Percentiles rank a stretch among this genome's conserved stretches.
phyloP scores from a whole-genome alignment of 257 asterid species.

The Nemophila menziesii region DNA sequence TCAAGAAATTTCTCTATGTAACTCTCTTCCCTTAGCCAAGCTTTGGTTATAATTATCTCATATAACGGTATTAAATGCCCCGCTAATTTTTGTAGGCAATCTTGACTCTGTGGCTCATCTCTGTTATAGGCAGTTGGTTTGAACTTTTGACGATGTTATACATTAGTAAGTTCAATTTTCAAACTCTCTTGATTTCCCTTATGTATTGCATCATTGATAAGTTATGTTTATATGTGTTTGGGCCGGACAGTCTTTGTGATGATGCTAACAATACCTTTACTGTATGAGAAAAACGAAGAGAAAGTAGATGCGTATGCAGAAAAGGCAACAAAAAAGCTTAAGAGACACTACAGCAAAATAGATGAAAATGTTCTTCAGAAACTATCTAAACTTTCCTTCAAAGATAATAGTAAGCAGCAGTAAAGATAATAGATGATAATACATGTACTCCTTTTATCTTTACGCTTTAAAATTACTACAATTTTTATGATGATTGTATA shows the following conservation, averaged over 20 bases:
- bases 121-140: constrained; percentile 75
- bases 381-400: constrained; percentile 47
- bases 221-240: no score
- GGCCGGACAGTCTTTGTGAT: constrained; percentile 36
- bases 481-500: no score
- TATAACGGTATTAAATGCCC: background rate
- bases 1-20: constrained; percentile 57
- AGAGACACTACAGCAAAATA: constrained; percentile 58
- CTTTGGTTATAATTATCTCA: background rate
- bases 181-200: background rate
- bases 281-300: constrained; percentile 86
- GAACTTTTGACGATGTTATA: constrained; percentile 71
- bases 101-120: constrained; percentile 38
- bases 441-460: no score
- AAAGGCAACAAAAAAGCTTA: constrained; percentile 58
- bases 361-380: constrained; percentile 84
- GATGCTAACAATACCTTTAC: constrained; percentile 59
- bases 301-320: constrained; percentile 70
- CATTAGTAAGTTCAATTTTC: constrained; percentile 41
- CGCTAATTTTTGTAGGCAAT: constrained; percentile 37
- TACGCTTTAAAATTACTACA: no score
- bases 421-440: background rate
- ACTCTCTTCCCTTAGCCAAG: constrained; percentile 1
- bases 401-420: background rate
- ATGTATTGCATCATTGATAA: no score